Percentiles rank a stretch among this genome's conserved stretches.
phyloP scores from a whole-genome alignment of 2,329 filamentous ascomycete genomes.

The Sarocladiaceae sp. region DNA sequence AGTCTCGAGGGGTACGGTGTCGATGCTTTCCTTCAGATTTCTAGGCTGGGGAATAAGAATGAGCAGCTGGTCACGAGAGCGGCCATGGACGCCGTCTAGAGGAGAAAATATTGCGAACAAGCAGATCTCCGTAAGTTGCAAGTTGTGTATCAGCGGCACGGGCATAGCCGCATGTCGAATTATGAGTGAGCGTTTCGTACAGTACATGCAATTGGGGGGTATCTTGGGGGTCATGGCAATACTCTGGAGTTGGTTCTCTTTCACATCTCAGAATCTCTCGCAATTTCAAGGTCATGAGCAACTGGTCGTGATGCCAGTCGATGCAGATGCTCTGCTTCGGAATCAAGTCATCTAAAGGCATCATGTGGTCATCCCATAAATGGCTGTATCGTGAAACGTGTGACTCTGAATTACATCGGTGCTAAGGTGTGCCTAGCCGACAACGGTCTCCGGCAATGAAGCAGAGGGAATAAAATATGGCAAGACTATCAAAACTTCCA shows the following conservation, averaged over 20 bases:
- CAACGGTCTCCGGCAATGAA: conserved; percentile 5
- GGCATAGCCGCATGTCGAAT: too few species aligned
- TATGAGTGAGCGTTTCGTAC: too few species aligned
- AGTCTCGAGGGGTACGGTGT: conserved; percentile 93
- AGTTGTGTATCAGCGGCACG: too few species aligned
- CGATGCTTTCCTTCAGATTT: conserved; percentile 93
- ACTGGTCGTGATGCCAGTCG: too few species aligned
- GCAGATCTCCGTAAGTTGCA: too few species aligned
- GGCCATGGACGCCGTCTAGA: conserved; percentile 67
- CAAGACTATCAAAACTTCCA: conserved; percentile 11
- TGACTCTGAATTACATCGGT: conserved; percentile 35
- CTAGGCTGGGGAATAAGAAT: conserved; percentile 94
- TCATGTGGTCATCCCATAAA: not conserved
- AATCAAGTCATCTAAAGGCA: not conserved
- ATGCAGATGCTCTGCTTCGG: too few species aligned
- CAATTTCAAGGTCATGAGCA: too few species aligned
- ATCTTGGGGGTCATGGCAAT: too few species aligned
- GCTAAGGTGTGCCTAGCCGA: conserved; percentile 33
- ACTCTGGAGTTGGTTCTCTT: too few species aligned
- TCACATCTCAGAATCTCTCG: too few species aligned
- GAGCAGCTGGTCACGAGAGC: conserved; percentile 80
- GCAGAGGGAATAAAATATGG: conserved; percentile 17
- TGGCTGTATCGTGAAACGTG: conserved; percentile 9
- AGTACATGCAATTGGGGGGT: too few species aligned
- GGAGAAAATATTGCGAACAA: not conserved